These are phyloP conservation scores for Xylariaceae sp. DNA, from an alignment of 2,329 filamentous ascomycete genomes.

Conservation along the genomic window DNA sequence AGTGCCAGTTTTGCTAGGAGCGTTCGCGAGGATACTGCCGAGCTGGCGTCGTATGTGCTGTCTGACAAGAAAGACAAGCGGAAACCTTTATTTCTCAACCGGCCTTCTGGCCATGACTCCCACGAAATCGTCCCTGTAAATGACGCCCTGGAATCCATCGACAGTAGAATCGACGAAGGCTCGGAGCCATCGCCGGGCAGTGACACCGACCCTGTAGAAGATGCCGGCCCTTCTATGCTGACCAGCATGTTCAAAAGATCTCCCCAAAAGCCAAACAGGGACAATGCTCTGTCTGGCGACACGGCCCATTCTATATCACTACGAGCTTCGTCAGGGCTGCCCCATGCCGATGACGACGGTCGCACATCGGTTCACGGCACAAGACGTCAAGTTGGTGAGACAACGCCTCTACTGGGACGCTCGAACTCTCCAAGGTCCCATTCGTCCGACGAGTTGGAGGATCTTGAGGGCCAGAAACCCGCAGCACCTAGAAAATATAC, in stretches of 20 bases:
- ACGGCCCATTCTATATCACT: constrained; percentile 7
- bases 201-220: constrained; percentile 16
- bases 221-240: constrained; percentile 33
- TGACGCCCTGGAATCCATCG: constrained; percentile 13
- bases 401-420: constrained; percentile 46
- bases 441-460: constrained; percentile 30
- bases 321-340: constrained; percentile 4
- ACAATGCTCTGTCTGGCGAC: constrained; percentile 1
- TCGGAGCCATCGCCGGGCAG: constrained; percentile 26
- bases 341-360: not conserved
- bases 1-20: constrained; percentile 71
- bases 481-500: constrained; percentile 15
- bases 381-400: no score
- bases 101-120: constrained; percentile 30
- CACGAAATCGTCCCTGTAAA: constrained; percentile 24
- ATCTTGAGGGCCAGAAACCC: constrained; percentile 51
- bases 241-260: constrained; percentile 49
- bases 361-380: constrained; percentile 30
- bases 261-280: constrained; percentile 37
- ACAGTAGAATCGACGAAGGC: constrained; percentile 28
- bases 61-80: constrained; percentile 53
- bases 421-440: constrained; percentile 30
- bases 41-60: constrained; percentile 78
- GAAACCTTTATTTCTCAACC: constrained; percentile 43
- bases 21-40: constrained; percentile 81